Base-by-base conservation (phyloP, 2,329 filamentous ascomycete species). In the Colletotrichum euphorbiae region DNA sequence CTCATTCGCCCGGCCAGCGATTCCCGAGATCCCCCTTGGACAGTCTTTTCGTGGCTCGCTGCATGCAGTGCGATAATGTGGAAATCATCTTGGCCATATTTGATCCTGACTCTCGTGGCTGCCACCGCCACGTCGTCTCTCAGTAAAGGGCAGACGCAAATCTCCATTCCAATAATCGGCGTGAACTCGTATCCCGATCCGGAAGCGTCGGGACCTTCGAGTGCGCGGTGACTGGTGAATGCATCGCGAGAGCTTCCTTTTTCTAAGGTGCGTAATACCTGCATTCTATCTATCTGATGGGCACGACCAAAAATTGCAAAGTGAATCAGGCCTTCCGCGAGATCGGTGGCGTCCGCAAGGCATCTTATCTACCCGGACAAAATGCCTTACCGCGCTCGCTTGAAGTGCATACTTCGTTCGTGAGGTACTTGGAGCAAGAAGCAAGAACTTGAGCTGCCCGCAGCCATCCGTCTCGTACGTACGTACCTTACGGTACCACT, bases 301-400 rank as follows among this genome's bases (percentile, higher is more conserved):
- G 12, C 51, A n/a, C 21, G n/a, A 19, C 21, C 36, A 11, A 31
- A 43, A 36, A 55, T 59, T 68, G 48, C 61, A 54, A 48, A 21
- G 15, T 59, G 54, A 59, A 43, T 55, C 65, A 65, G 61, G 48
- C 36, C 17, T 33, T 33, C 54, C 46, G 54, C 54, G 31, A 54
- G 61, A 68, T 68, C 65, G 65, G 61, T 65, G 65, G 61, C 61
- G 65, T 12, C 43, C 60, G 8, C 28, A 33, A 58, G 19, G 45
- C 36, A 46, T 28, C 24, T 5, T 24, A 24, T 24, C 43, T 52
- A 24, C 48, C 50, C 45, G 45, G 15, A 51, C 51, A 51, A 24
- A 45, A 42, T 15, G 21, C n/a, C 36, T 56, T 28, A 56, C 52
- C 52, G 51, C 24, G 13, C 51, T 55, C 17, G 51, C 24, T 24